These are phyloP conservation scores for Pulveroboletus sp. DNA, from an alignment of 768 basidiomycete species.

Conservation along the genomic window DNA sequence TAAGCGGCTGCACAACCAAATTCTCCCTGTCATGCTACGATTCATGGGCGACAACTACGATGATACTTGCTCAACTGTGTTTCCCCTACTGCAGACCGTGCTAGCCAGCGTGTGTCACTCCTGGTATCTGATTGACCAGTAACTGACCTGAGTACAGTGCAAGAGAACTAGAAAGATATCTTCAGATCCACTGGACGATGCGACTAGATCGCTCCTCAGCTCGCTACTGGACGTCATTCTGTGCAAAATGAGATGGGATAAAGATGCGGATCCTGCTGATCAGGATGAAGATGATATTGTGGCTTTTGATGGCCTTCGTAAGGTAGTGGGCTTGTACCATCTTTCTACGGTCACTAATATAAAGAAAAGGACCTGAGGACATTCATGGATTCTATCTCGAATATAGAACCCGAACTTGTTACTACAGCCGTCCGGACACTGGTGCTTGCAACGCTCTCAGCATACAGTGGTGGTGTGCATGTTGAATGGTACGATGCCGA, in stretches of 20 bases:
- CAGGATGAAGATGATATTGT: constrained; percentile 83
- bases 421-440: constrained; percentile 70
- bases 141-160: constrained; percentile 49
- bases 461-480: constrained; percentile 52
- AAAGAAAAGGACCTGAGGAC: constrained; percentile 69
- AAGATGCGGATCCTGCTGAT: constrained; percentile 72
- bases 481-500: constrained; percentile 93
- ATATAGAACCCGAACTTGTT: constrained; percentile 83
- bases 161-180: constrained; percentile 67
- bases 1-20: constrained; percentile 53
- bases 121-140: not conserved
- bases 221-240: constrained; percentile 76
- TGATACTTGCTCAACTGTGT: constrained; percentile 82
- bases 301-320: constrained; percentile 81
- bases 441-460: constrained; percentile 68
- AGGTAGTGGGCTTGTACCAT: constrained; percentile 42
- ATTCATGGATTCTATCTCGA: constrained; percentile 82
- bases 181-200: constrained; percentile 55
- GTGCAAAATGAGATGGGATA: constrained; percentile 88
- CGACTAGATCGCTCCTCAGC: constrained; percentile 70
- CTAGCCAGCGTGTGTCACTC: constrained; percentile 57
- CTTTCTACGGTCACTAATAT: constrained; percentile 11
- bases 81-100: constrained; percentile 72
- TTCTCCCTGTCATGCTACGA: constrained; percentile 77
- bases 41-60: constrained; percentile 90